Evolutionary conservation across 371 early-diverging fungal genomes (phyloP).

Genomic region (Zopfochytrium polystomum): DNA sequence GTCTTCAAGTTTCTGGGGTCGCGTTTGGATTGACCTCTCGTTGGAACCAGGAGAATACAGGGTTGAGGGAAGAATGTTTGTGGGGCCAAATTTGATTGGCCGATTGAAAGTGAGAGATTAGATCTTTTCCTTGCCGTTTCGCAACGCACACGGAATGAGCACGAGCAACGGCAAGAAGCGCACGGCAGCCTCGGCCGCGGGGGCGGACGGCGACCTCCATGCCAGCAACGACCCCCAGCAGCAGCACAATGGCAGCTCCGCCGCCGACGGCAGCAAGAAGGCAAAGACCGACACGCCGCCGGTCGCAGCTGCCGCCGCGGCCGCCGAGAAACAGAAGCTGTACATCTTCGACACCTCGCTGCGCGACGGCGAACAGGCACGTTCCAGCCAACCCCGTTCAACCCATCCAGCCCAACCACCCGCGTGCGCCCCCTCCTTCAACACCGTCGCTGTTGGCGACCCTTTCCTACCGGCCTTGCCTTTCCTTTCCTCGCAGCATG

Average conservation of each 20-base stretch:
- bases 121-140: too few relatives aligned
- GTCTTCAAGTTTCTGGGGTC: constrained; percentile 23
- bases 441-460: not conserved
- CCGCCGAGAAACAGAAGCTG: constrained; percentile 73
- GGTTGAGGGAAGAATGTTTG: too few relatives aligned
- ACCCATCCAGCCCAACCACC: not conserved
- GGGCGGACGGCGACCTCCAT: too few relatives aligned
- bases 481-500: not conserved
- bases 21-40: not conserved
- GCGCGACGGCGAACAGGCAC: constrained; percentile 92
- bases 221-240: not conserved
- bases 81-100: too few relatives aligned
- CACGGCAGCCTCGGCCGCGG: too few relatives aligned
- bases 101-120: too few relatives aligned
- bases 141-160: too few relatives aligned
- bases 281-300: not conserved
- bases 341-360: constrained; percentile 93
- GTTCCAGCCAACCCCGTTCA: not conserved
- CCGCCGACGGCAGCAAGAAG: not conserved
- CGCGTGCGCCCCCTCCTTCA: not conserved
- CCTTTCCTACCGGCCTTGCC: not conserved
- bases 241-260: not conserved
- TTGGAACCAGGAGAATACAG: not conserved
- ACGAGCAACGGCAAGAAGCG: too few relatives aligned
- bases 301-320: not conserved